These are phyloP conservation scores for Trichophyton simii DNA, from an alignment of 2,329 filamentous ascomycete species.

Conservation along the genomic window DNA sequence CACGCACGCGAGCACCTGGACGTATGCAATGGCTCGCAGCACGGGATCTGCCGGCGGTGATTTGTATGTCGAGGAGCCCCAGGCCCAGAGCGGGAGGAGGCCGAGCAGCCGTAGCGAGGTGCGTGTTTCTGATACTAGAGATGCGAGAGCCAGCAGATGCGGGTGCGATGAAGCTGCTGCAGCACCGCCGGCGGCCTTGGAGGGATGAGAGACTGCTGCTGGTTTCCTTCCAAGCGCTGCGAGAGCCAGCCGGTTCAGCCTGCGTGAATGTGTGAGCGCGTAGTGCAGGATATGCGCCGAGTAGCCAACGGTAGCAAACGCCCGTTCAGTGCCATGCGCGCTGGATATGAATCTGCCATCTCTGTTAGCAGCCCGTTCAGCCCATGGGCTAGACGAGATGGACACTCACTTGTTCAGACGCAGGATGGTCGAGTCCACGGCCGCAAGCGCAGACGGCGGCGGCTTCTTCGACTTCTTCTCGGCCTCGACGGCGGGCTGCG, in stretches of 20 bases:
- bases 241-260: conserved; percentile 38
- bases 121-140: conserved; percentile 38
- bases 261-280: conserved; percentile 39
- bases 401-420: not conserved
- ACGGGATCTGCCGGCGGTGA: conserved; percentile 32
- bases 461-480: not conserved
- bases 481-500: not conserved
- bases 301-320: conserved; percentile 59
- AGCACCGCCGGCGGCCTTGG: no score
- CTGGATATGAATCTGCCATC: conserved; percentile 51
- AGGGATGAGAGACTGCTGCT: conserved; percentile 21
- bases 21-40: conserved; percentile 46
- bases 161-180: conserved; percentile 28
- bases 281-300: conserved; percentile 49
- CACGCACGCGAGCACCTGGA: conserved; percentile 56
- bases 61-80: conserved; percentile 52
- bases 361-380: not conserved
- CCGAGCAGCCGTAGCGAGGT: conserved; percentile 47
- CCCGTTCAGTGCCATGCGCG: conserved; percentile 55
- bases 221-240: conserved; percentile 16
- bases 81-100: conserved; percentile 66
- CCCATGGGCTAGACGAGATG: no score
- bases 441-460: not conserved
- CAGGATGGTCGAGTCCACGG: conserved; percentile 3
- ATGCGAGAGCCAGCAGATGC: conserved; percentile 37